Base-by-base conservation (phyloP, 2,329 filamentous ascomycete genomes). In the Phaeosphaeriaceae sp. region DNA sequence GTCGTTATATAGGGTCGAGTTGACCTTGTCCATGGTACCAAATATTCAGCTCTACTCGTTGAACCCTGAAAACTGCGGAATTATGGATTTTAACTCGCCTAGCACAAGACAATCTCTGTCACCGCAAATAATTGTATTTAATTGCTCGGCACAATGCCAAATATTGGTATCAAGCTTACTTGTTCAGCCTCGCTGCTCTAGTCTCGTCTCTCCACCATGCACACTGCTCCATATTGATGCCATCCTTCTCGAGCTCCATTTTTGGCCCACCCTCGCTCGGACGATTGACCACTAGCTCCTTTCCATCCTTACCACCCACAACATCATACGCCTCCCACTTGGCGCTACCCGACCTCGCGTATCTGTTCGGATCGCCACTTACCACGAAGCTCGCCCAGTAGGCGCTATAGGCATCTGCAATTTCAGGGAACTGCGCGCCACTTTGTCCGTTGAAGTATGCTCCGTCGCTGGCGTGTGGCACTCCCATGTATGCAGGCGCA, bases 361-460 rank as follows among this genome's bases (percentile, higher is more conserved):
- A 61, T 5, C 63, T 73, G 52, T 78, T 79, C 5, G 77, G 77
- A 50, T 78, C 59, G 1, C 75, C 77, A 24, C 66, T 71, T 1
- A 74, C 69, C 2, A 78, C 64, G 42, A 78, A 79, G 49, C 72
- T 76, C 3, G 75, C 75, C 57, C 70, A 73, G 35, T 78, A 79
- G 7, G 68, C 69, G 52, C 69, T 69, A 51, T 79, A 78, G 8
- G 76, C 55, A 1, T 72, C 64, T 0, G 72, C 50, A 11, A 77
- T 71, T 17, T 70, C 71, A 0, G 75, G 73, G 30, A 61, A 76
- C 52, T 75, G 64, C 3, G 67, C 68, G 9, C 65, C 61, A 0
- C 59, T 50, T 9, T 67, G 55, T 8, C 75, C 75, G 26, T 77
- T 73, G 57, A 74, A 76, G 47, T 77, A 77, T 3, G 52, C 26